Percentiles rank a stretch among this genome's conserved stretches.
Evolutionary conservation across 495 filamentous ascomycete species (phyloP).

Genomic region (Penicillium pulvis): DNA sequence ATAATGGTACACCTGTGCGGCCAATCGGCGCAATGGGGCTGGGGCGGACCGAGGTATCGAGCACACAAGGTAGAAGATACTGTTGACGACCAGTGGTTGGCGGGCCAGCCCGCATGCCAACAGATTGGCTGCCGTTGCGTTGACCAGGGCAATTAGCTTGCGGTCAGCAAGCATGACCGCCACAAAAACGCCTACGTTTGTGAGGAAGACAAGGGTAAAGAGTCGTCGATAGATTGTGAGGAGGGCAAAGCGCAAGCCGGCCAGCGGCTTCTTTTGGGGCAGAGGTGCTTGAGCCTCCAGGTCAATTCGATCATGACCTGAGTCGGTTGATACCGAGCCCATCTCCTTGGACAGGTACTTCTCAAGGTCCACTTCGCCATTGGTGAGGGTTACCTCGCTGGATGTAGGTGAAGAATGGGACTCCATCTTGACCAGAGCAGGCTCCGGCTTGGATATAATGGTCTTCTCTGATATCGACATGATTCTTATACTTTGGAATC

Average conservation of each 20-base stretch:
- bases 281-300: conserved; percentile 43
- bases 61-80: conserved; percentile 62
- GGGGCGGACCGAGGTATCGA: conserved; percentile 63
- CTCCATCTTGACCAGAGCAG: conserved; percentile 18
- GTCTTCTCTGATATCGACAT: conserved; percentile 34
- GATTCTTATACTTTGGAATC: conserved; percentile 2
- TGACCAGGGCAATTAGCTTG: conserved; percentile 43
- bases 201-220: conserved; percentile 53
- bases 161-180: conserved; percentile 38
- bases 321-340: conserved; percentile 9
- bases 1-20: conserved; percentile 75
- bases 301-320: conserved; percentile 24
- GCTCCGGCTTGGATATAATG: conserved; percentile 27
- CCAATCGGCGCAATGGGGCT: conserved; percentile 61
- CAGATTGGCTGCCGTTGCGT: conserved; percentile 55
- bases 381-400: conserved; percentile 24
- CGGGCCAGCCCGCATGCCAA: conserved; percentile 62
- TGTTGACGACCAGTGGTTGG: conserved; percentile 75
- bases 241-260: conserved; percentile 39
- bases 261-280: conserved; percentile 28
- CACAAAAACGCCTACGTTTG: conserved; percentile 55
- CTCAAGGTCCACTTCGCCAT: conserved; percentile 23
- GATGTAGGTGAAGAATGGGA: conserved; percentile 1
- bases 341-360: conserved; percentile 34
- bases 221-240: conserved; percentile 54